Evolutionary conservation across 23 red algal species (phyloP).

Genomic region (Gracilaria caudata): DNA sequence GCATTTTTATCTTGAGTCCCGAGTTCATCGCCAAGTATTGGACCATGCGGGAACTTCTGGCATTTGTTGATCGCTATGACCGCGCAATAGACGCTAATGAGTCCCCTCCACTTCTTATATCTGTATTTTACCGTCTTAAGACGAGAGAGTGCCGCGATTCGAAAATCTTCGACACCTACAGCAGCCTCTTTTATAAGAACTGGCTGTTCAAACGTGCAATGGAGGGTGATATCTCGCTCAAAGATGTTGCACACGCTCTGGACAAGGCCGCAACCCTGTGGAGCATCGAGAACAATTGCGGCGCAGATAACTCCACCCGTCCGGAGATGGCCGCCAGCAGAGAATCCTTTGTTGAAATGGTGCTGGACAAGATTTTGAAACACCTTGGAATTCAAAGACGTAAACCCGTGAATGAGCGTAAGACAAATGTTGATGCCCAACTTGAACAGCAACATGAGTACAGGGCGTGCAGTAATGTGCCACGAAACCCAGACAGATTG

Average conservation of each 20-base stretch:
- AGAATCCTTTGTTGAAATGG: conserved; percentile 2
- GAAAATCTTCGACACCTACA: neutral
- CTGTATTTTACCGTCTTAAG: conserved; percentile 15
- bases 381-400: neutral
- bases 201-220: neutral
- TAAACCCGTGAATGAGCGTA: neutral
- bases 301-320: neutral
- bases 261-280: neutral
- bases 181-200: neutral
- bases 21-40: conserved; percentile 7
- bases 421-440: neutral
- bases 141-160: conserved; percentile 3
- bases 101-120: conserved; percentile 4
- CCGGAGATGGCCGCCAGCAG: neutral
- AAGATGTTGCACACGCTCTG: neutral
- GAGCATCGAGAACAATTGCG: neutral
- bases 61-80: neutral
- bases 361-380: neutral
- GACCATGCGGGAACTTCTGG: neutral
- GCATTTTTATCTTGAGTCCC: conserved; percentile 2
- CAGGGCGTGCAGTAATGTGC: neutral
- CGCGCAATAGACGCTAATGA: neutral
- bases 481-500: neutral
- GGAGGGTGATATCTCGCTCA: neutral
- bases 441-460: neutral